These are phyloP conservation scores for Conoideocrella luteorostrata DNA, from an alignment of 2,329 filamentous ascomycete genomes.

Conservation along the genomic window DNA sequence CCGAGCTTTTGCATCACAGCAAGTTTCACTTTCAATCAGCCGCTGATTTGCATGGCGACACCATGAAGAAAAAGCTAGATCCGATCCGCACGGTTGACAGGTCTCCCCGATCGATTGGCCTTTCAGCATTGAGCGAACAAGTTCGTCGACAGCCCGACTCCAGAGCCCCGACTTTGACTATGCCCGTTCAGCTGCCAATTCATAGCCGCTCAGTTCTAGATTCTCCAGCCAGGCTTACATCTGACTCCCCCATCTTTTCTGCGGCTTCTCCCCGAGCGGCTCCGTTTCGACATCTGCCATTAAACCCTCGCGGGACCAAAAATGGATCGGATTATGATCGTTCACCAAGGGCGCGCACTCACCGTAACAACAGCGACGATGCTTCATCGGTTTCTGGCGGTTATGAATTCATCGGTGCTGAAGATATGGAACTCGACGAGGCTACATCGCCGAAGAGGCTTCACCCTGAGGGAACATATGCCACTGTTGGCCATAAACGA, in stretches of 20 bases:
- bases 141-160: conserved; percentile 32
- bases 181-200: conserved; percentile 41
- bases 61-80: conserved; percentile 51
- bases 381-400: conserved; percentile 38
- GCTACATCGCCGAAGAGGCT: conserved; percentile 43
- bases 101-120: conserved; percentile 38
- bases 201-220: conserved; percentile 31
- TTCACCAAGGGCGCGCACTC: conserved; percentile 38
- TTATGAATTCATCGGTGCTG: conserved; percentile 31
- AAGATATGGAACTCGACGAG: conserved; percentile 48
- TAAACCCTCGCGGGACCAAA: conserved; percentile 37
- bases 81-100: conserved; percentile 38
- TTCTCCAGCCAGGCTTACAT: conserved; percentile 22
- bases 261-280: conserved; percentile 40
- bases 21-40: conserved; percentile 41
- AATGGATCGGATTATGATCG: conserved; percentile 41
- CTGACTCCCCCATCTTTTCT: conserved; percentile 41
- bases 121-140: conserved; percentile 34
- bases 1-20: conserved; percentile 41
- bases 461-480: conserved; percentile 40
- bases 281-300: conserved; percentile 32
- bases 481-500: conserved; percentile 43
- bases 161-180: conserved; percentile 31
- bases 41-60: conserved; percentile 42
- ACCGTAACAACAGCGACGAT: conserved; percentile 48